A percentile compares a stretch with the other conserved stretches of the same genome.
Evolutionary conservation across 208 protist species (phyloP).

Genomic region (Acanthamoeba culbertsoni): DNA sequence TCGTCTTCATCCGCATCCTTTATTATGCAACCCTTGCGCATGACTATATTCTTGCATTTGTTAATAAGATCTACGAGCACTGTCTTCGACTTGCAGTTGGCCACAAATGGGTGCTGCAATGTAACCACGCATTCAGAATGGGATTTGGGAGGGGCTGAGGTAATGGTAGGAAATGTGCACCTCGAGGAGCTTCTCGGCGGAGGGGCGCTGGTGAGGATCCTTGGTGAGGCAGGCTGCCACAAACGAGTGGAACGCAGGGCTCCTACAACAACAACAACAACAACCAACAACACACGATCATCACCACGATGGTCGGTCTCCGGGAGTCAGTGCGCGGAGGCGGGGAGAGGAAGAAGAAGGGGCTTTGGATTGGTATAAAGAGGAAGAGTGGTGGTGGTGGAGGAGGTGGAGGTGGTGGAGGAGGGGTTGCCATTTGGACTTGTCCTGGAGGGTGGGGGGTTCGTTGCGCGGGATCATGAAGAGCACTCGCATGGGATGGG

Average conservation of each 20-base stretch:
- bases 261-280: no score
- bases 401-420: conserved; percentile 83
- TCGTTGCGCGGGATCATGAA: conserved; percentile 82
- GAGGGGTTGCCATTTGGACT: conserved; percentile 62
- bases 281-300: no score
- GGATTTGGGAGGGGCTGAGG: not conserved
- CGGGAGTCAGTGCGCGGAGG: not conserved
- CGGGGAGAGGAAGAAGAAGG: not conserved
- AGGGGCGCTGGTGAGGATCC: not conserved
- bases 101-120: not conserved
- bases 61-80: not conserved
- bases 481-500: conserved; percentile 84
- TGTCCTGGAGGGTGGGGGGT: conserved; percentile 77
- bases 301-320: no score
- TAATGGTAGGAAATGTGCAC: not conserved
- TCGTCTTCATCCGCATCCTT: not conserved
- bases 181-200: not conserved
- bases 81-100: conserved; percentile 2
- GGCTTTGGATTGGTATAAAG: not conserved
- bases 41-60: not conserved
- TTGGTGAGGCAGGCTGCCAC: not conserved
- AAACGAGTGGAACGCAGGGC: not conserved
- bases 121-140: not conserved
- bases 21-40: not conserved
- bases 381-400: no score